Evolutionary conservation across 768 basidiomycete species (phyloP), one percentile per base, ranked within the genome.

Genomic region (Hericium erinaceus): DNA sequence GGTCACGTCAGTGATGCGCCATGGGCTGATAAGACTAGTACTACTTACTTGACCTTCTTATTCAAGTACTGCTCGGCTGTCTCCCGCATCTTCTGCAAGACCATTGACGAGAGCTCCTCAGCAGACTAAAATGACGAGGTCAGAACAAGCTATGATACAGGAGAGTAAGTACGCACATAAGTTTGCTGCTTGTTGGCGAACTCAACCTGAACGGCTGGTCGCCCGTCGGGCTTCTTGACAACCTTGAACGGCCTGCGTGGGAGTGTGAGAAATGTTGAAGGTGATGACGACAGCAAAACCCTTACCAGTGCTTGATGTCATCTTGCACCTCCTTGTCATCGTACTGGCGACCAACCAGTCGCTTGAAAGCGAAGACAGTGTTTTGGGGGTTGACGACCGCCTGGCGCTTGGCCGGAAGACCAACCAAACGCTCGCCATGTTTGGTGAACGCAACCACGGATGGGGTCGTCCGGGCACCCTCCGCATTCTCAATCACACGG

Each of bases 381-480:
- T 97, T 97, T 57, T 85, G 67, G 7, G 92, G 78, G 80, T 99
- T 99, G 70, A 98, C 93, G 50, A 97, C 92, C 2, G 93, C 94
- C 72, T 98, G 95, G 52, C 95, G 91, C 74, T 98, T 95, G 11
- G 95, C 97, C 22, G 95, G 95, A 46, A 97, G 82, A 72, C 95
- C 95, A 59, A 97, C 87, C 37, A 98, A 80, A 58, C 95, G 92
- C 71, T 99, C 97, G 57, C 92, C 93, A 66, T 98, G 94, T 73
- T 98, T 97, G 56, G 97, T 93, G 80, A 99, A 99, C 40, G 95
- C 95, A 64, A 98, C 92, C 57, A 98, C 93, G 40, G 97, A 99
- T 2, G 97, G 97, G 15, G 97, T 99, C 61, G 97, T 98, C 64
- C 97, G 85, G 57, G 89, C 90, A 77, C 97, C 95, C 77, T 98